A percentile compares a stretch with the other conserved stretches of the same genome.
Evolutionary conservation across 1,139 yeast species (phyloP).

Genomic region (Meyerozyma athensensis): DNA sequence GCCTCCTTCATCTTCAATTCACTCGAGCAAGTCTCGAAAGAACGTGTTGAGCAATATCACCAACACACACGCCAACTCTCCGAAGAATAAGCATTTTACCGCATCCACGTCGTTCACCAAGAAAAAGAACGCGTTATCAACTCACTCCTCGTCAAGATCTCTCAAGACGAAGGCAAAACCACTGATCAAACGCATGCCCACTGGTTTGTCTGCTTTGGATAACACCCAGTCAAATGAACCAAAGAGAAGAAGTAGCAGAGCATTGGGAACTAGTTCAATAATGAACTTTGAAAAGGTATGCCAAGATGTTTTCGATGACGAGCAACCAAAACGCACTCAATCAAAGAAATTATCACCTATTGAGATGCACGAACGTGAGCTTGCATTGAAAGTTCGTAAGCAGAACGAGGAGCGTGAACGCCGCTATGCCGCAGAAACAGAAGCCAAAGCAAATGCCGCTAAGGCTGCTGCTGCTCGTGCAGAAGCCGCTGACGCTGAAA

Average conservation of each 20-base stretch:
- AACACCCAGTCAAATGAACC: constrained; percentile 7
- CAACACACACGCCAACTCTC: constrained; percentile 20
- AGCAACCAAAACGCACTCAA: background rate
- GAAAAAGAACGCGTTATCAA: constrained; percentile 29
- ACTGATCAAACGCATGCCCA: constrained; percentile 2
- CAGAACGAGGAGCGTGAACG: constrained; percentile 27
- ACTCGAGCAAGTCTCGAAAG: constrained; percentile 17
- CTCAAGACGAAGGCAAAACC: constrained; percentile 7
- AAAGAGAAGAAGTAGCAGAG: constrained; percentile 8
- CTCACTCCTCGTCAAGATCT: constrained; percentile 20
- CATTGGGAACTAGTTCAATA: constrained; percentile 20
- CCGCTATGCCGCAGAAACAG: constrained; percentile 11
- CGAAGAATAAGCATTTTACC: constrained; percentile 20
- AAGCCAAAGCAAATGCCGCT: constrained; percentile 9
- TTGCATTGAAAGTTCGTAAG: constrained; percentile 27
- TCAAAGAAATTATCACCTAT: constrained; percentile 8
- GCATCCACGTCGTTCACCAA: constrained; percentile 41
- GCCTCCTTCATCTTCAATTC: constrained; percentile 18
- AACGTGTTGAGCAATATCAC: constrained; percentile 28
- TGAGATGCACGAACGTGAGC: constrained; percentile 25
- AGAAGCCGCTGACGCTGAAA: constrained; percentile 3
- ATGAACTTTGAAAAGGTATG: constrained; percentile 27
- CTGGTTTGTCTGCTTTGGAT: constrained; percentile 3
- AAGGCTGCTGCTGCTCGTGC: constrained; percentile 4
- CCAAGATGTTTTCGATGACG: constrained; percentile 11